Base-by-base conservation (phyloP, 2,329 filamentous ascomycete genomes). In the Hansfordia pulvinata region DNA sequence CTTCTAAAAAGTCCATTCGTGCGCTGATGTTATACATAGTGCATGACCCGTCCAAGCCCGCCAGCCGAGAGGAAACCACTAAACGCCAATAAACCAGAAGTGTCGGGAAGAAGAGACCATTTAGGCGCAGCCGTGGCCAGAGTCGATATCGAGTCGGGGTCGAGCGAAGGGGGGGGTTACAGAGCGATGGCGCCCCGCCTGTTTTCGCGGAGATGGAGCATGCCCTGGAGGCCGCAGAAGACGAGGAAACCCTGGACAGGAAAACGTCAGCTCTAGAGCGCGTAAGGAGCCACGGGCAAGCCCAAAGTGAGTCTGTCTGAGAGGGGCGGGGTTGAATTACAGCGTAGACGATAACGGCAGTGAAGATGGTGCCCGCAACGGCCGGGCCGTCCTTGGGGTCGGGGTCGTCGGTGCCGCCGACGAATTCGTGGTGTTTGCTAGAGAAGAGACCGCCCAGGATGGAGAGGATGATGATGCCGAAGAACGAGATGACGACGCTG, bases 221-320 rank as follows among this genome's bases (percentile, higher is more conserved):
- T 71, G 36, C 85, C 88, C 53, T 96, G 88, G 39, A 86, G 71
- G 31, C 78, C 81, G 56, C 88, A 96, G 59, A 93, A 94, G 26
- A 92, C 65, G 30, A 94, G 69, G 64, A 96, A 96, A 11, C 67
- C 75, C 86, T 92, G 38, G 12, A 18, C 12, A 13, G 3, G 9
- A 27, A 33, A n/a, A 41, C 35, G 26, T 26, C 3, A 25, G 28
- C 25, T 21, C 19, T 20, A 10, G 1, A 11, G 14, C 8, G 8
- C 15, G 9, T 12, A 26, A 10, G 23, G 4, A 16, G 12, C 12
- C 11, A 10, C 12, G 15, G 23, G 13, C 20, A 19, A 31, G 29
- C 8, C 10, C 8, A 22, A n/a, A 6, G n/a, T n/a, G n/a, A 7
- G 20, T 10, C n/a, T 12, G 6, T 22, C 20, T 6, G 20, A 22